Base-by-base conservation (phyloP, 176 grass and related monocot species). In the Chrysopogon serrulatus region DNA sequence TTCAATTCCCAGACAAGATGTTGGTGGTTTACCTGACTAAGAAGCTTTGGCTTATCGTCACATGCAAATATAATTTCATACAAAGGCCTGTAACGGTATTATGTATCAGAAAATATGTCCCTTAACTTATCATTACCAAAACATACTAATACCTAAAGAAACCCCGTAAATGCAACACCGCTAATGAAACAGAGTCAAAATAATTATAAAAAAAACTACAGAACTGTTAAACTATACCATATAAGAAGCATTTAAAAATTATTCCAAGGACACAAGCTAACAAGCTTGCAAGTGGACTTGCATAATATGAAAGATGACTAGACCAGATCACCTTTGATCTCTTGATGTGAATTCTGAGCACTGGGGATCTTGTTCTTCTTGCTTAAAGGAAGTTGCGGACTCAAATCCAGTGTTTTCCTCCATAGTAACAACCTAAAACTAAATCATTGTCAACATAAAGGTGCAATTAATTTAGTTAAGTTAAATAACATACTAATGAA, bases 11-110 rank as follows among this genome's bases (percentile, higher is more conserved):
- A 77, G 26, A 82, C 14, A 90, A 90, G 33, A 76, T 84, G 71
- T 62, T 80, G 54, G 49, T 67, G 24, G 14, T 83, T 80, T 93
- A 93, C 91, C 91, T 87, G 85, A 72, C 91, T 93, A 74, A 93
- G 88, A 88, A 88, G 88, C 88, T 93, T 93, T 75, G 91, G 91
- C 79, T 88, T 93, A 82, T 93, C 91, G n/a, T 86, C 82, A 71
- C 87, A 90, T n/a, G 88, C 88, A 93, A 93, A 93, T 78, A 90
- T 88, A 84, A 93, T 88, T 88, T 93, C 91, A 88, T 90, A 75
- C 79, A 90, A 65, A 78, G 78, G 53, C 91, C 88, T 93, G 91
- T 78, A 83, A 83, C 41, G 40, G 53, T 48, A 86, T 79, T 77
- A 88, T 5, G 37, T 80, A 64, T 89, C 53, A 85, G 71, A 89